Evolutionary conservation across 768 basidiomycete species (phyloP).

Genomic region (Daedaleopsis nitida): DNA sequence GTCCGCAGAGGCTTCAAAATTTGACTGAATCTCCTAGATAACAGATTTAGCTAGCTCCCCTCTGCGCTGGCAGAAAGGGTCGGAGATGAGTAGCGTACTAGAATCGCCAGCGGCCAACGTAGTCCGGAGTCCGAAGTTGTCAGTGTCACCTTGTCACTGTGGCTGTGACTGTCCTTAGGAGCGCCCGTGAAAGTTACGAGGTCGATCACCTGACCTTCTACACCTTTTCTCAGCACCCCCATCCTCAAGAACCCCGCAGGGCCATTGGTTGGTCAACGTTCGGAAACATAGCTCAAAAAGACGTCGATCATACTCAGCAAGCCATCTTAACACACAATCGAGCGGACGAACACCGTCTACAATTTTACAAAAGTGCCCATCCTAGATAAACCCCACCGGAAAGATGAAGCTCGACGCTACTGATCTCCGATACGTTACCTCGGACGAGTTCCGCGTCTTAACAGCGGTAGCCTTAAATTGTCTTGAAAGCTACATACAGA

Average conservation of each 20-base stretch:
- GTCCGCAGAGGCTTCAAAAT: no score
- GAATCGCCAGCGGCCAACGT: no score
- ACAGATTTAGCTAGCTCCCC: no score
- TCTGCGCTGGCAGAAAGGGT: no score
- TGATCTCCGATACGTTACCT: slow-evolving; percentile 88
- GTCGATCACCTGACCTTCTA: slow-evolving; percentile 16
- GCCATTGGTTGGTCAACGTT: not conserved
- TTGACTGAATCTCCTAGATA: no score
- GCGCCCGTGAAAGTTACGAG: slow-evolving; percentile 15
- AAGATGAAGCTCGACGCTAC: slow-evolving; percentile 92
- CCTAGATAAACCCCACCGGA: not conserved
- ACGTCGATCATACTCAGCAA: no score
- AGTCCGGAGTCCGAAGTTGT: no score
- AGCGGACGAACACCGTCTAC: not conserved
- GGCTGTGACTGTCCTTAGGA: slow-evolving; percentile 1
- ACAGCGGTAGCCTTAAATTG: slow-evolving; percentile 63
- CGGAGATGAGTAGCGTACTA: no score
- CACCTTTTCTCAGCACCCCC: slow-evolving; percentile 5
- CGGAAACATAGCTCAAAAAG: not conserved
- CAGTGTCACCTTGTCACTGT: no score
- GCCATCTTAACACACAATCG: no score
- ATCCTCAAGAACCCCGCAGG: not conserved
- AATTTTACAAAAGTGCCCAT: not conserved
- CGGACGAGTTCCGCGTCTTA: slow-evolving; percentile 94
- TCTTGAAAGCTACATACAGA: not conserved